Conservation (phyloP, 192 early-diverging fungal genomes). For the Backusella parvicylindrica region DNA sequence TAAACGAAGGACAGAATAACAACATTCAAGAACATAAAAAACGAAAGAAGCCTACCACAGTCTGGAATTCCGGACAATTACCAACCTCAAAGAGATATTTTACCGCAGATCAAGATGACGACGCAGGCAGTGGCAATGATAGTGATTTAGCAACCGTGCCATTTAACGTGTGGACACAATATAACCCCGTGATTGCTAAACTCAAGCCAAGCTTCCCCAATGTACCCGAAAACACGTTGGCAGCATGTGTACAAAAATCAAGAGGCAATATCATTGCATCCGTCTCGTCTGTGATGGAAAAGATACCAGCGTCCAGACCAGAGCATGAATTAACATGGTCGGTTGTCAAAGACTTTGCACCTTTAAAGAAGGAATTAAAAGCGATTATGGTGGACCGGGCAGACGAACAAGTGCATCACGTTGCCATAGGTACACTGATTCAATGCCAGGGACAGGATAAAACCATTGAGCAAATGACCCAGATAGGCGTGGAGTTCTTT, state of each 20-base stretch:
- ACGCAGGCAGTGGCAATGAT: background rate
- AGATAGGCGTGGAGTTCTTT: conserved; percentile 40
- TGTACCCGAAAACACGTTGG: background rate
- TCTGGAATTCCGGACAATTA: conserved; percentile 17
- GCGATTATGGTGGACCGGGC: conserved; percentile 37
- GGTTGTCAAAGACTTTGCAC: conserved; percentile 25
- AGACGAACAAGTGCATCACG: conserved; percentile 28
- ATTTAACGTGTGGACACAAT: conserved; percentile 29
- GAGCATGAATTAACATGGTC: conserved; percentile 13
- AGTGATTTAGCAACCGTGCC: conserved; percentile 5
- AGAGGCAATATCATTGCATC: conserved; percentile 23
- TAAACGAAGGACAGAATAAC: background rate
- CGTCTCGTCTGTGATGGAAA: conserved; percentile 11
- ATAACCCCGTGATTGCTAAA: background rate
- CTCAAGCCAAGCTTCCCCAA: conserved; percentile 16
- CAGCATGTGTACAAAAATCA: conserved; percentile 5
- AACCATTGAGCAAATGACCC: conserved; percentile 19
- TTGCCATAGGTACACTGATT: conserved; percentile 37
- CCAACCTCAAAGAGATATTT: background rate
- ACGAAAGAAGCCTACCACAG: background rate
- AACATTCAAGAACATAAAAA: conserved; percentile 9
- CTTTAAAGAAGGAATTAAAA: conserved; percentile 26
- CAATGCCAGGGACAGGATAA: conserved; percentile 30
- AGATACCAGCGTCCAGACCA: background rate
- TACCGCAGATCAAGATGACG: background rate